Conservation (phyloP, 2,329 filamentous ascomycete genomes). For the Trichoderma simmonsii region DNA sequence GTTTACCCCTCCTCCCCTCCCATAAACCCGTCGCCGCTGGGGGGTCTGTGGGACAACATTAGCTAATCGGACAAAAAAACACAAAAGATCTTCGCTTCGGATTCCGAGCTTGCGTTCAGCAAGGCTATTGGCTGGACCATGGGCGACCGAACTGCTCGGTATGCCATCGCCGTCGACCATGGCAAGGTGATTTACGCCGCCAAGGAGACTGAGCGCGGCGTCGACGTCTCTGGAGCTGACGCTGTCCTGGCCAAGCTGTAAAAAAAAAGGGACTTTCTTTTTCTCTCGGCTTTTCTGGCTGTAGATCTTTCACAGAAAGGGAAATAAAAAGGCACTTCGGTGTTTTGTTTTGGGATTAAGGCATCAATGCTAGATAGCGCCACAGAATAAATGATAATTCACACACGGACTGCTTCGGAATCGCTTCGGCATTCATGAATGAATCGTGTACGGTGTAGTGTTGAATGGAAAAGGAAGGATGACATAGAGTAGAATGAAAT, state of each 20-base stretch:
- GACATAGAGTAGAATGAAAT: background rate
- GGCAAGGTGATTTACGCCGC: slow-evolving; percentile 81
- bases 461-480: background rate
- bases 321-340: background rate
- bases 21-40: background rate
- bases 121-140: slow-evolving; percentile 74
- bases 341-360: background rate
- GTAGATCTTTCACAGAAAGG: background rate
- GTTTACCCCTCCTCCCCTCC: background rate
- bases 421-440: background rate
- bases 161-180: slow-evolving; percentile 77
- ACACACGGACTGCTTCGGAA: background rate
- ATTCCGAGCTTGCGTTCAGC: slow-evolving; percentile 67
- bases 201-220: slow-evolving; percentile 57
- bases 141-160: slow-evolving; percentile 72
- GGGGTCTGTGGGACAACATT: background rate
- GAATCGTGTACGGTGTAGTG: background rate
- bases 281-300: background rate
- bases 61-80: background rate
- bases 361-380: background rate
- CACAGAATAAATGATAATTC: background rate
- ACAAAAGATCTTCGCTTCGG: slow-evolving; percentile 68
- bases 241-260: slow-evolving; percentile 54
- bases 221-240: slow-evolving; percentile 51
- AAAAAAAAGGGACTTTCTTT: background rate